phyloP scores from a whole-genome alignment of 1,284 basidiomycete species.

The Ganoderma lingzhi region DNA sequence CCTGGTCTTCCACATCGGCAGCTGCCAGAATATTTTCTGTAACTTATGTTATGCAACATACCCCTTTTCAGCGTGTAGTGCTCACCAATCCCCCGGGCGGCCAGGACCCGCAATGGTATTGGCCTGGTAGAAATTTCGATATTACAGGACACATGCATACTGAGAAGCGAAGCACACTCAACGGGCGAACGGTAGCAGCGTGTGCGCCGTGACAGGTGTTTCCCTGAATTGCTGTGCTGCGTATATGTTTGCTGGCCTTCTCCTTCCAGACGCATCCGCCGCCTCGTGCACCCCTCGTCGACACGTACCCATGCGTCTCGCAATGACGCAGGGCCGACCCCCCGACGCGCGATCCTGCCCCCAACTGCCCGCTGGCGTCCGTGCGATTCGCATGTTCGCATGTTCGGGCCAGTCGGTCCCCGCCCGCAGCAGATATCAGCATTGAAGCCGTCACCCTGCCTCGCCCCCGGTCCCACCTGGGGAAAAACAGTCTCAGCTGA shows the following conservation, averaged over 20 bases:
- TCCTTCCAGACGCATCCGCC: not conserved
- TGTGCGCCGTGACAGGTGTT: slow-evolving; percentile 7
- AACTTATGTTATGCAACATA: slow-evolving; percentile 36
- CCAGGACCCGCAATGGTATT: not conserved
- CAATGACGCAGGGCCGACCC: not conserved
- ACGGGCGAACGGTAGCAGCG: slow-evolving; percentile 8
- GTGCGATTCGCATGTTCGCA: not conserved
- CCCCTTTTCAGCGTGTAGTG: slow-evolving; percentile 28
- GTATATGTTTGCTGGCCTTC: not conserved
- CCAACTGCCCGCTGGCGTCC: not conserved
- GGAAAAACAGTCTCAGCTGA: not conserved
- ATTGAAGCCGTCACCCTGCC: slow-evolving; percentile 7
- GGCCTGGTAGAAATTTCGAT: not conserved
- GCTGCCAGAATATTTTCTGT: slow-evolving; percentile 80
- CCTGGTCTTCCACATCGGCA: slow-evolving; percentile 36
- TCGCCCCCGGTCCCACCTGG: not conserved
- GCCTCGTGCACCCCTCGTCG: not conserved
- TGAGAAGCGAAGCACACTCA: slow-evolving; percentile 10
- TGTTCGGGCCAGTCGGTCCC: not conserved
- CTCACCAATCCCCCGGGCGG: not conserved
- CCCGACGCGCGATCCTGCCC: slow-evolving; percentile 6
- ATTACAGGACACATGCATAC: slow-evolving; percentile 14
- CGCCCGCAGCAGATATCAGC: slow-evolving; percentile 2
- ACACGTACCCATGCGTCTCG: not conserved
- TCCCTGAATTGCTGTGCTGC: slow-evolving; percentile 6